Conservation (phyloP, 495 filamentous ascomycete species). For the Parathielavia appendiculata region DNA sequence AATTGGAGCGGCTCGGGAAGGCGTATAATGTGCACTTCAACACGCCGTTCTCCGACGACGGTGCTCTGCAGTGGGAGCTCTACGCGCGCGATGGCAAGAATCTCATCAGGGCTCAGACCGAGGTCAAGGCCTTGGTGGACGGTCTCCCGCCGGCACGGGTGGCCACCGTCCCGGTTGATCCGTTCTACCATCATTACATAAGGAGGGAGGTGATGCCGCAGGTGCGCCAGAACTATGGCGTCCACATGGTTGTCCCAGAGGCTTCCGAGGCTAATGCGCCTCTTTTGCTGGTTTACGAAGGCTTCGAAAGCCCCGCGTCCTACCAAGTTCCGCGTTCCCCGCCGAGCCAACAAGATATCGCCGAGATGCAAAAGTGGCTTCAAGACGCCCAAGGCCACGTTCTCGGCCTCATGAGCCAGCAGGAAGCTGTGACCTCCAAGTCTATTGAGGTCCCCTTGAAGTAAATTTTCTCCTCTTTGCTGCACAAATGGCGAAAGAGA, state of each 20-base stretch:
- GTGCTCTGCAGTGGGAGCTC: constrained; percentile 74
- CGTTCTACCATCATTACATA: constrained; percentile 80
- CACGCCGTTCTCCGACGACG: constrained; percentile 55
- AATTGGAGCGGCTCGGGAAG: constrained; percentile 72
- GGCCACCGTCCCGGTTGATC: constrained; percentile 64
- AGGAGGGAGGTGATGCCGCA: constrained; percentile 56
- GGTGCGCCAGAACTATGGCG: constrained; percentile 68
- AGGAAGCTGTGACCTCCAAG: constrained; percentile 61
- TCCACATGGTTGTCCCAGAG: constrained; percentile 72
- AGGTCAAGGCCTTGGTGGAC: constrained; percentile 73
- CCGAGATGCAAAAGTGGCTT: constrained; percentile 53
- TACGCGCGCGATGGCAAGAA: constrained; percentile 82
- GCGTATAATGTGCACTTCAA: constrained; percentile 76
- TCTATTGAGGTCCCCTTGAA: constrained; percentile 68
- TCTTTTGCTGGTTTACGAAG: constrained; percentile 84
- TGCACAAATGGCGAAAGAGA: background rate
- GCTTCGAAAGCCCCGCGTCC: constrained; percentile 47
- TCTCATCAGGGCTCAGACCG: constrained; percentile 68
- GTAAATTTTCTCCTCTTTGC: constrained; percentile 36
- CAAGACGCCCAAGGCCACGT: constrained; percentile 69
- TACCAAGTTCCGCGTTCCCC: constrained; percentile 61
- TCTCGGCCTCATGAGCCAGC: constrained; percentile 60
- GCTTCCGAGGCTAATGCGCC: constrained; percentile 52
- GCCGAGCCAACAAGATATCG: constrained; percentile 38
- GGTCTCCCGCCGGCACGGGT: constrained; percentile 75